Evolutionary conservation across 129 eudicot species (phyloP).

Genomic region (Lonicera japonica): DNA sequence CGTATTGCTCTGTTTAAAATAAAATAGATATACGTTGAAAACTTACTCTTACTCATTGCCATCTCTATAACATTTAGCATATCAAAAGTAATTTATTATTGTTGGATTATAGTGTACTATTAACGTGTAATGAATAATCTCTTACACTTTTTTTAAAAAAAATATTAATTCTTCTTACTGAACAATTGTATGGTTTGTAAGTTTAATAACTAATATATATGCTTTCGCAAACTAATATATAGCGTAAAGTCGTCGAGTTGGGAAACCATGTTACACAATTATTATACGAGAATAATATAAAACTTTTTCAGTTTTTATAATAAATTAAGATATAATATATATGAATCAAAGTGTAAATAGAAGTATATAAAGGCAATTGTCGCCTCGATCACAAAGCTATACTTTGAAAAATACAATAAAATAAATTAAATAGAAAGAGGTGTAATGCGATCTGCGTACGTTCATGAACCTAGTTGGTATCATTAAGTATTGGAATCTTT

Average conservation of each 20-base stretch:
- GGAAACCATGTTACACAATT: constrained; percentile 8
- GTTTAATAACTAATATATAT: too few species aligned
- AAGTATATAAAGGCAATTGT: not conserved
- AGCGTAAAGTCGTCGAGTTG: not conserved
- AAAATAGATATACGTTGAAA: too few species aligned
- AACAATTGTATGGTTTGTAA: not conserved
- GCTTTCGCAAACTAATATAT: not conserved
- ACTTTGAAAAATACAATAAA: too few species aligned
- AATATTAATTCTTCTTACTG: too few species aligned
- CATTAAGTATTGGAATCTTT: constrained; percentile 17
- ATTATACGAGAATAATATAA: not conserved
- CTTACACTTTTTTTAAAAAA: too few species aligned
- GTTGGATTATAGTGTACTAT: too few species aligned
- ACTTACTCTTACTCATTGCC: too few species aligned
- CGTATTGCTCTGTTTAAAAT: too few species aligned
- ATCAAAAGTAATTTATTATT: too few species aligned
- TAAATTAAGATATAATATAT: not conserved
- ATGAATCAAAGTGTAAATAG: not conserved
- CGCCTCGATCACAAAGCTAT: not conserved
- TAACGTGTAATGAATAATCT: too few species aligned
- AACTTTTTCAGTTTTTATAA: not conserved
- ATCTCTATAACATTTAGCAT: too few species aligned
- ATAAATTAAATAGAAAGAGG: not conserved
- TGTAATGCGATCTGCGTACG: constrained; percentile 6
- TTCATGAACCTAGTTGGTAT: constrained; percentile 24